phyloP scores from a whole-genome alignment of 1,139 yeast genomes.

The Suhomyces bribrorum region DNA sequence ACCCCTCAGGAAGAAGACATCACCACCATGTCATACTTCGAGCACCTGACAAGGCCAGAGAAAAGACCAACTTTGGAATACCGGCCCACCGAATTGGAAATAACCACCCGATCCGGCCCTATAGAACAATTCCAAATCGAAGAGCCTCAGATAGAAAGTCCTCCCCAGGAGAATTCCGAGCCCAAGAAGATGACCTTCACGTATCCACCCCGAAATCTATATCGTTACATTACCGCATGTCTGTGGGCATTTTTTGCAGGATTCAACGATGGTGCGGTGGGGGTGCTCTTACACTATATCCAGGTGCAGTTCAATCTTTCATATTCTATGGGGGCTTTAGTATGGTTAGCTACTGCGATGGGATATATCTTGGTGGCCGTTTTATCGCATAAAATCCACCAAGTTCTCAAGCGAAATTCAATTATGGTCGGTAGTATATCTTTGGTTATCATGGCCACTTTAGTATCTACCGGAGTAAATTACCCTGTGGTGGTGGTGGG shows the following conservation, averaged over 20 bases:
- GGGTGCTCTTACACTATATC: slow-evolving; percentile 44
- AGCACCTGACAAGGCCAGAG: slow-evolving; percentile 4
- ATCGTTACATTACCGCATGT: slow-evolving; percentile 41
- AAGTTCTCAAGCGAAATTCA: slow-evolving; percentile 39
- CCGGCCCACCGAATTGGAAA: slow-evolving; percentile 11
- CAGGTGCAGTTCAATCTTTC: slow-evolving; percentile 39
- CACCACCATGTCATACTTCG: slow-evolving; percentile 5
- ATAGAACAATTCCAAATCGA: slow-evolving; percentile 7
- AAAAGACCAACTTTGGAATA: slow-evolving; percentile 14
- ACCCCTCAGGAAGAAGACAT: slow-evolving; percentile 9
- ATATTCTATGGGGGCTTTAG: slow-evolving; percentile 44
- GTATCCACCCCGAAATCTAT: slow-evolving; percentile 44
- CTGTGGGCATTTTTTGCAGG: slow-evolving; percentile 36
- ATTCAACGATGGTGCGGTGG: slow-evolving; percentile 43
- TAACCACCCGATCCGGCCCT: background rate
- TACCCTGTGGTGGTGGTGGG: slow-evolving; percentile 22
- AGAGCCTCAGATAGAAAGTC: background rate
- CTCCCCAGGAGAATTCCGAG: background rate
- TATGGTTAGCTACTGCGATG: slow-evolving; percentile 46
- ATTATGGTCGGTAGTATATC: slow-evolving; percentile 34
- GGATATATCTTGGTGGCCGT: slow-evolving; percentile 43
- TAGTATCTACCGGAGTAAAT: slow-evolving; percentile 35
- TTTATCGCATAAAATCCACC: slow-evolving; percentile 33
- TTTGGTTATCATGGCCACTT: slow-evolving; percentile 38
- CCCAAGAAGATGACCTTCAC: slow-evolving; percentile 22